phyloP scores from a whole-genome alignment of 805 yeast genomes.

The Candida bentonensis region DNA sequence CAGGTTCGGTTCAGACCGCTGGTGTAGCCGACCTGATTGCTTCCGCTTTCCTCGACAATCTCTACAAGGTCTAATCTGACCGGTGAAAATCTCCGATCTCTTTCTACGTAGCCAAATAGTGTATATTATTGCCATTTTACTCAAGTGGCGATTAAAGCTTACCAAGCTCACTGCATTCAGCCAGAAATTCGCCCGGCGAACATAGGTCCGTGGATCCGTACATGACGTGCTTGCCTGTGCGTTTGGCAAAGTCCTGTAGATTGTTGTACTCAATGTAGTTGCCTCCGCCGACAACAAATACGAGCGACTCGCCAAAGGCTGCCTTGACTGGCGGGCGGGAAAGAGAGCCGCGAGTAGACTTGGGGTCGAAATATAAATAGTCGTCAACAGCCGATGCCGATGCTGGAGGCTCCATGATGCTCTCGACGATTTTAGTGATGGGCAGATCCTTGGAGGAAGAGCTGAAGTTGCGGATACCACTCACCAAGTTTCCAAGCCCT shows the following conservation, averaged over 20 bases:
- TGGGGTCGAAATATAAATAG: conserved; percentile 83
- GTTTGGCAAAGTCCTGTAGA: conserved; percentile 70
- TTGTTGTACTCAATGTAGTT: conserved; percentile 89
- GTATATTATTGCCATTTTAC: neutral
- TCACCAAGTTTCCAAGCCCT: conserved; percentile 78
- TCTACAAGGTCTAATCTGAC: conserved; percentile 37
- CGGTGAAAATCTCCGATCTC: neutral
- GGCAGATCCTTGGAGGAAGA: conserved; percentile 86
- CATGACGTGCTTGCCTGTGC: conserved; percentile 42
- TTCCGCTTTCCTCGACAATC: conserved; percentile 64
- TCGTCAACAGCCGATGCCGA: conserved; percentile 65
- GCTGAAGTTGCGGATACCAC: conserved; percentile 72
- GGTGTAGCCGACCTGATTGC: conserved; percentile 75
- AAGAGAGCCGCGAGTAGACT: conserved; percentile 71
- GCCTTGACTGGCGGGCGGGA: conserved; percentile 80
- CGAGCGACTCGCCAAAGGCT: conserved; percentile 65
- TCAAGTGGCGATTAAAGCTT: conserved; percentile 3
- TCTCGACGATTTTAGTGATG: conserved; percentile 78
- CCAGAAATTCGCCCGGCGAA: conserved; percentile 18
- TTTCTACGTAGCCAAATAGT: neutral
- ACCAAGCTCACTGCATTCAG: conserved; percentile 21
- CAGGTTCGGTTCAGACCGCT: conserved; percentile 73
- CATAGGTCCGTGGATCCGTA: conserved; percentile 68
- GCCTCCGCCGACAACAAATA: conserved; percentile 95
- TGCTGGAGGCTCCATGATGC: conserved; percentile 66